Evolutionary conservation across 2,329 filamentous ascomycete species (phyloP).

Genomic region (Alternaria conjuncta): DNA sequence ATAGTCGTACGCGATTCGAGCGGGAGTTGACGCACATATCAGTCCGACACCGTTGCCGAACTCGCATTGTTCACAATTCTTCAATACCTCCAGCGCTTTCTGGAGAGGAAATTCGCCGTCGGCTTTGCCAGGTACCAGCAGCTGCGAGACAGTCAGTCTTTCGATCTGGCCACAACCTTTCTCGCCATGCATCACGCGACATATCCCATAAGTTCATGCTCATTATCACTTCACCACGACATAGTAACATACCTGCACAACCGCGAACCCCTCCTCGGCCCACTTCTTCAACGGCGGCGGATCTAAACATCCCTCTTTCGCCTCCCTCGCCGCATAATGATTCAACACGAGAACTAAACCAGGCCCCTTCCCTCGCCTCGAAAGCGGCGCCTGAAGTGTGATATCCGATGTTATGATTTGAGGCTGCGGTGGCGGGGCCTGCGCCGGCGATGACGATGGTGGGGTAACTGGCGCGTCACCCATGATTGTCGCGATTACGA

Average conservation of each 20-base stretch:
- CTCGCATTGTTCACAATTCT: constrained; percentile 31
- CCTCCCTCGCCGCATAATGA: constrained; percentile 33
- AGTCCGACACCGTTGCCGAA: constrained; percentile 36
- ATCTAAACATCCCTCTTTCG: constrained; percentile 51
- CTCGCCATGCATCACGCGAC: neutral
- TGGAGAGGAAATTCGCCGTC: constrained; percentile 42
- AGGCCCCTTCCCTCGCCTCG: constrained; percentile 57
- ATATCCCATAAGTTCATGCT: neutral
- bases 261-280: constrained; percentile 73
- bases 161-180: constrained; percentile 49
- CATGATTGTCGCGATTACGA: constrained; percentile 8
- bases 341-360: constrained; percentile 57
- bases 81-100: constrained; percentile 33
- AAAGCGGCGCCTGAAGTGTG: constrained; percentile 55
- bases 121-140: constrained; percentile 48
- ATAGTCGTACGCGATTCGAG: neutral
- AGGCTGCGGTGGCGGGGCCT: constrained; percentile 20
- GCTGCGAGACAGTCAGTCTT: constrained; percentile 42
- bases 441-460: neutral
- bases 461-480: constrained; percentile 17
- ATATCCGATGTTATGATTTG: constrained; percentile 36
- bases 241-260: constrained; percentile 54
- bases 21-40: constrained; percentile 33
- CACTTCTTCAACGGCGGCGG: constrained; percentile 69
- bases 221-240: neutral